Base-by-base conservation (phyloP, 495 filamentous ascomycete species). In the Lasiosphaeris hirsuta region DNA sequence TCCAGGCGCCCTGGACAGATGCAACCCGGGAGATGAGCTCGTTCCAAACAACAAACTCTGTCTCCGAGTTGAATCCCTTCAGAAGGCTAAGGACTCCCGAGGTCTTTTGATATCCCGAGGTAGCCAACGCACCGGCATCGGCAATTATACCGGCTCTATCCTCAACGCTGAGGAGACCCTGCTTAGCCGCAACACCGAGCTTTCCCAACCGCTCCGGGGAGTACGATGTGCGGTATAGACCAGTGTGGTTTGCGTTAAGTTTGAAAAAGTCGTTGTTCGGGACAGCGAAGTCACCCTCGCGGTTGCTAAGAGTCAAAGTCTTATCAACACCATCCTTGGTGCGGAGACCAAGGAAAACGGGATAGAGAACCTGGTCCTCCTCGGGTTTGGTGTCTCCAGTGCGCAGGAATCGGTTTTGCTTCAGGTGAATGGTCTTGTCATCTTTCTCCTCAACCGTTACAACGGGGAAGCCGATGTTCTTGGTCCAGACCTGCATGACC, bases 81-180 rank as follows among this genome's bases (percentile, higher is more conserved):
- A 98, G 77, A 4, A 98, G 81, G 50, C 86, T 90, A 14, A 98
- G 75, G 51, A 96, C 77, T 11, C 90, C 90, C 13, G 93, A 96
- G 4, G 94, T 96, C 70, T 86, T 91, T 72, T 96, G 90, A 70
- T 94, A 96, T 33, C 93, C 93, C 13, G 90, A 92, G 5, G 89
- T 81, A 53, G 93, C 89, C 61, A 98, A 78, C 42, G 94, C 90
- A 62, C 92, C 92, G 10, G 94, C 90, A 69, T 98, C 94, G 33
- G 92, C 92, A 61, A 98, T 88, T 87, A 98, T 90, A 67, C 94
- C 94, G 44, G 92, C 91, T 47, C 93, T 85, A 69, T 97, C 93
- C 71, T 96, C 90, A 35, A 94, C 89, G n/a, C 83, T 89, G 39
- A 98, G 78, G n/a, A 93, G 78, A 1, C 90, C 90, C 13, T 88